Percentiles rank a stretch among this genome's conserved stretches.
Evolutionary conservation across 2,329 filamentous ascomycete species (phyloP).

Genomic region (Spiromastix sp.): DNA sequence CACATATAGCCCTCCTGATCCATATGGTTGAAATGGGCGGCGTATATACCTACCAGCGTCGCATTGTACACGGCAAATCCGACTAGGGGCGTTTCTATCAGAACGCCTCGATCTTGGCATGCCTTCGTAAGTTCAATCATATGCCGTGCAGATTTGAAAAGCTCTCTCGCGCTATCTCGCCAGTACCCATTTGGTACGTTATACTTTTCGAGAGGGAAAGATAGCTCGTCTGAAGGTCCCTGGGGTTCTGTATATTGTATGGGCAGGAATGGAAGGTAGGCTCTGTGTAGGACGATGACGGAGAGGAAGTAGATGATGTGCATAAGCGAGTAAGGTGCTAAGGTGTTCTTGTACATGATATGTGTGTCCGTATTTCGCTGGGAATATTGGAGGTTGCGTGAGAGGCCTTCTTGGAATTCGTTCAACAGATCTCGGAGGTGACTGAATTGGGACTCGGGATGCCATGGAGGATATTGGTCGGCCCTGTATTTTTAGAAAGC

Average conservation of each 20-base stretch:
- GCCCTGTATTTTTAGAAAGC: constrained; percentile 21
- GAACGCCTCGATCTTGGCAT: constrained; percentile 40
- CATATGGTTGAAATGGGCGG: constrained; percentile 46
- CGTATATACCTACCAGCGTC: constrained; percentile 42
- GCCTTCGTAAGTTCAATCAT: constrained; percentile 43
- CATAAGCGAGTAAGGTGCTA: constrained; percentile 45
- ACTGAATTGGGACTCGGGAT: constrained; percentile 39
- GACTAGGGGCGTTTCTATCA: constrained; percentile 46
- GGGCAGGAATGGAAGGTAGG: constrained; percentile 46
- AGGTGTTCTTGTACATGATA: constrained; percentile 40
- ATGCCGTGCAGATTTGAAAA: constrained; percentile 43
- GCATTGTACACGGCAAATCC: constrained; percentile 47
- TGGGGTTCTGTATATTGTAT: constrained; percentile 39
- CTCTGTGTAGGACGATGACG: constrained; percentile 44
- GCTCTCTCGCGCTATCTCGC: constrained; percentile 39
- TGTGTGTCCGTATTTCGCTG: constrained; percentile 44
- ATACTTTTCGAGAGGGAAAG: constrained; percentile 34
- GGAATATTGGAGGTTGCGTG: constrained; percentile 42
- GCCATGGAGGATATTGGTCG: constrained; percentile 44
- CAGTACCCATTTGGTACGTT: constrained; percentile 40
- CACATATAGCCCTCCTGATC: constrained; percentile 41
- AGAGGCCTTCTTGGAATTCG: constrained; percentile 42
- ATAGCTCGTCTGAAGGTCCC: constrained; percentile 43
- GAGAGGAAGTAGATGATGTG: constrained; percentile 45
- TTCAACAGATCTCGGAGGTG: constrained; percentile 35